Percentiles rank a stretch among this genome's conserved stretches.
Conservation (phyloP, 2,329 filamentous ascomycete species). For the Thermochaetoides dissita region DNA sequence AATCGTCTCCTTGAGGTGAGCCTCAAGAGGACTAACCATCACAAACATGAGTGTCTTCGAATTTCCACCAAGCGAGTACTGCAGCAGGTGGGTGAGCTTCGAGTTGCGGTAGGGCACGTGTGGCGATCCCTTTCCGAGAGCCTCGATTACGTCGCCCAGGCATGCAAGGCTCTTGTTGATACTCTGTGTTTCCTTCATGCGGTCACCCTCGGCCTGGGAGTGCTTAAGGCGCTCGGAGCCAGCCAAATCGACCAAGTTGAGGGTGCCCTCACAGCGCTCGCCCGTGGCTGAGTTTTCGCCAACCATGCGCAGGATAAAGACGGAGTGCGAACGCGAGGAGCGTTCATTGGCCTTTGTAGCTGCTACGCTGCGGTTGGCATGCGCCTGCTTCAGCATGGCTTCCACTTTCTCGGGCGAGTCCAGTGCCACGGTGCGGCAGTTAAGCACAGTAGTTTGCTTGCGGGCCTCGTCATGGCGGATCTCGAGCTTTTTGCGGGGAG, state of each 20-base stretch:
- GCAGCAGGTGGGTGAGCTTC: conserved; percentile 87
- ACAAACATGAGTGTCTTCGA: conserved; percentile 99
- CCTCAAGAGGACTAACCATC: conserved; percentile 87
- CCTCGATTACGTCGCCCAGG: conserved; percentile 85
- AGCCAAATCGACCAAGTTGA: conserved; percentile 91
- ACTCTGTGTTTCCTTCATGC: conserved; percentile 86
- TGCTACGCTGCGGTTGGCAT: conserved; percentile 78
- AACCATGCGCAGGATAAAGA: conserved; percentile 76
- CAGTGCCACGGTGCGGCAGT: conserved; percentile 62
- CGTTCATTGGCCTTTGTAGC: conserved; percentile 96
- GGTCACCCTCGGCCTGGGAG: conserved; percentile 71
- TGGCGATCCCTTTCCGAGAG: conserved; percentile 67
- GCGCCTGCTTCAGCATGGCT: conserved; percentile 63
- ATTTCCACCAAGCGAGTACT: conserved; percentile 89
- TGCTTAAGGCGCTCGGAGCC: conserved; percentile 84
- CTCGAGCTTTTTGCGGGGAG: conserved; percentile 72
- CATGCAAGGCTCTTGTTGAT: conserved; percentile 94
- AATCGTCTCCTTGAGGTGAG: conserved; percentile 80
- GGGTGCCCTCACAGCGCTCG: conserved; percentile 77
- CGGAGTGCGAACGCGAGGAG: conserved; percentile 85
- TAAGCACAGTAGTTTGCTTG: conserved; percentile 69
- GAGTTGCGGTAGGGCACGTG: conserved; percentile 94
- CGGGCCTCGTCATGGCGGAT: conserved; percentile 74
- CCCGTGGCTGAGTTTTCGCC: conserved; percentile 61
- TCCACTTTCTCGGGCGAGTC: conserved; percentile 71